Conservation (phyloP, 2,329 filamentous ascomycete genomes). For the Epichloe gansuensis region DNA sequence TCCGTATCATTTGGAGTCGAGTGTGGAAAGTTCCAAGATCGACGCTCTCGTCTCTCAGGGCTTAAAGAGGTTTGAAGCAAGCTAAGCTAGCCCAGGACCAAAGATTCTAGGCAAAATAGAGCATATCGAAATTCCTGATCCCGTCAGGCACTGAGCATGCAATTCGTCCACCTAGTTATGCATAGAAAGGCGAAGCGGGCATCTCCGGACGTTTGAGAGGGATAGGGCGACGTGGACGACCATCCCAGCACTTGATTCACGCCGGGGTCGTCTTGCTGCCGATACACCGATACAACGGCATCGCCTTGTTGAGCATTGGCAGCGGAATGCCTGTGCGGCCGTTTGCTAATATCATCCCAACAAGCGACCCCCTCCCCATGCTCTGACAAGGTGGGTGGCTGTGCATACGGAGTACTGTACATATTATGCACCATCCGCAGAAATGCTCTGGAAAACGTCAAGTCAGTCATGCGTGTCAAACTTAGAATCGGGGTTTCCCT, state of each 20-base stretch:
- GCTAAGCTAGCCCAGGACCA: neutral
- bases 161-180: neutral
- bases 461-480: neutral
- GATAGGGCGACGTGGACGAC: conserved; percentile 25
- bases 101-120: neutral
- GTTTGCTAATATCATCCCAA: neutral
- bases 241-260: conserved; percentile 8
- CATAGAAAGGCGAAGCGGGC: neutral
- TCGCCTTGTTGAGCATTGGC: neutral
- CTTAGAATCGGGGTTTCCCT: neutral
- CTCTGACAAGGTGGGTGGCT: neutral
- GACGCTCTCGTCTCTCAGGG: neutral
- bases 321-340: neutral
- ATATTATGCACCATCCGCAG: neutral
- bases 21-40: neutral
- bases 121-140: neutral
- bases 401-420: neutral
- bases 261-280: conserved; percentile 11
- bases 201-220: conserved; percentile 36
- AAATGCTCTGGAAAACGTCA: neutral
- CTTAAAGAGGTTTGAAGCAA: neutral
- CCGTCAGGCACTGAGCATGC: neutral
- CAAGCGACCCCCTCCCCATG: neutral
- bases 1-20: neutral
- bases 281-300: neutral